These are phyloP conservation scores for Eucalyptus polybractea DNA, from an alignment of 345 rosid genomes.

Conservation along the genomic window DNA sequence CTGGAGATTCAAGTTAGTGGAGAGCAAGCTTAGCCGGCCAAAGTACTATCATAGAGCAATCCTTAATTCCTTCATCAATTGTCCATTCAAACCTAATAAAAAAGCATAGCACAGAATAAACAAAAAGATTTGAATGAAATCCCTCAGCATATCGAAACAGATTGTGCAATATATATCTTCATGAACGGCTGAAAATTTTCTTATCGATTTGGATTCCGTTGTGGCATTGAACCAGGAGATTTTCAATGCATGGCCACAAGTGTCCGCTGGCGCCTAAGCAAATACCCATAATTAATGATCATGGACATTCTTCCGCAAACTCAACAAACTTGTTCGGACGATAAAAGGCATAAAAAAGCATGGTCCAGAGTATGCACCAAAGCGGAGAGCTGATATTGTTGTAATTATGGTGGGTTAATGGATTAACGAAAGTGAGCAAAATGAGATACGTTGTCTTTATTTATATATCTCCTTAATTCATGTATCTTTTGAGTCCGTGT, in stretches of 20 bases:
- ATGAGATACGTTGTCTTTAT: too few relatives aligned
- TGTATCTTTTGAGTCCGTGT: too few relatives aligned
- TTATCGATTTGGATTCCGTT: not conserved
- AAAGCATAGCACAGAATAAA: not conserved
- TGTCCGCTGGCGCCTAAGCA: not conserved
- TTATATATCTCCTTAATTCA: too few relatives aligned
- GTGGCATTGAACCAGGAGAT: not conserved
- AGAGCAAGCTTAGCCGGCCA: not conserved
- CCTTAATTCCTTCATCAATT: not conserved
- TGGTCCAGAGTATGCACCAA: not conserved
- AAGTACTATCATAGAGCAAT: not conserved
- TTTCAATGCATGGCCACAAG: not conserved
- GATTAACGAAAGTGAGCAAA: too few relatives aligned
- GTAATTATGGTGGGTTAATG: too few relatives aligned
- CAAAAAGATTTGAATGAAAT: not conserved
- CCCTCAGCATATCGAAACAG: not conserved
- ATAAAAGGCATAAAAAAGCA: not conserved
- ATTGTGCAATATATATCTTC: not conserved
- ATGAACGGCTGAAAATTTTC: not conserved
- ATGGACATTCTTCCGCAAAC: not conserved
- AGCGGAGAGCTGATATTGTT: not conserved
- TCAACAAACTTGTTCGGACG: not conserved
- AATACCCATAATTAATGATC: not conserved
- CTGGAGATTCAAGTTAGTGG: not conserved
- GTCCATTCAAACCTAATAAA: not conserved